Base-by-base conservation (phyloP, 345 rosid genomes). In the Nasturtium officinale region DNA sequence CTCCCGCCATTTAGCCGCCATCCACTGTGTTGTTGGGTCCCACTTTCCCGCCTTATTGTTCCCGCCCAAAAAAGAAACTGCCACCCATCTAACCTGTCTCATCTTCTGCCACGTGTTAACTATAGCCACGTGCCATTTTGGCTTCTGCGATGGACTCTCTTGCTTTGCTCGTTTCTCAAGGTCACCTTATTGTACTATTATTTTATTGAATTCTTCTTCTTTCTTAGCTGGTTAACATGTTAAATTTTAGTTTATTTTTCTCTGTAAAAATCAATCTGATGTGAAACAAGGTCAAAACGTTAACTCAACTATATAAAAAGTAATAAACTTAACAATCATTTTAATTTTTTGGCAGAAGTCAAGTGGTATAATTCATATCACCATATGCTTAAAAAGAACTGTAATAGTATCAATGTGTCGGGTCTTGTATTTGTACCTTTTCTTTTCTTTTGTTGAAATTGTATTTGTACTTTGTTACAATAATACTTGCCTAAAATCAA, bases 1-100 rank as follows among this genome's bases (percentile, higher is more conserved):
- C 68, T 68, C 79, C 79, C 74, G 79, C 74, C 78, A 68, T 61
- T 75, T 61, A 68, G 74, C 79, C 68, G 79, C 73, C 78, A 23
- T 46, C 38, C 26, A 64, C 65, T 28, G 12, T 20, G 1, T 12
- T 76, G 74, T 12, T 76, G 74, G 77, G 74, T 13, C 73, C 83
- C 75, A 65, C 69, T 57, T 64, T 67, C 71, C 69, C 79, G 74
- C 50, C 35, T 33, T 48, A 59, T 61, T 51, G 20, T 30, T 59
- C 65, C 79, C 79, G 71, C 78, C 55, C 73, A 58, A 35, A 35
- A 46, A 61, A 76, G 59, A 29, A 32, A 61, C 55, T 42, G 56
- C 53, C 12, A 45, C 65, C 65, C 11, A 76, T 70, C 51, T 25
- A 61, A 68, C 65, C 6, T 26, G 0, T 25, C 59, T 54, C 58